Conservation (phyloP, 2,329 filamentous ascomycete genomes). For the Bipolaris victoriae region DNA sequence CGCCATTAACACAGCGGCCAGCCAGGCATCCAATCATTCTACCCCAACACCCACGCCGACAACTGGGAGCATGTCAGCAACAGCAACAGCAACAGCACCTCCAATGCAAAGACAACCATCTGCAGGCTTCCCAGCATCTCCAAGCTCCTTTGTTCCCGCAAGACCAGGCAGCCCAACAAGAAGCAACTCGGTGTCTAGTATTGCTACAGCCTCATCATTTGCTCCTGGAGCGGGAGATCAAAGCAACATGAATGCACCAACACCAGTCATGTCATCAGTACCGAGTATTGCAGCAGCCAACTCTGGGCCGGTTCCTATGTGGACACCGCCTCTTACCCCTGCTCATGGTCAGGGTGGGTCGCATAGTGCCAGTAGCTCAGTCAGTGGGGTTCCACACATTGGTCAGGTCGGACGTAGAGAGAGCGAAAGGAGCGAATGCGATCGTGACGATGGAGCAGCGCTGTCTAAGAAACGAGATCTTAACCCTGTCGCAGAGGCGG, state of each 20-base stretch:
- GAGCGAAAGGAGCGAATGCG: conserved; percentile 47
- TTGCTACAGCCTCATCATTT: conserved; percentile 68
- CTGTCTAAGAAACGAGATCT: conserved; percentile 46
- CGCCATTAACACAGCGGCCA: conserved; percentile 50
- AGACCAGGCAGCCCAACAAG: conserved; percentile 79
- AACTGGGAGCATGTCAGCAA: conserved; percentile 65
- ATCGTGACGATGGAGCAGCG: conserved; percentile 40
- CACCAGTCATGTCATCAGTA: conserved; percentile 76
- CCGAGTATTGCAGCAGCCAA: conserved; percentile 77
- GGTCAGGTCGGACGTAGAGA: conserved; percentile 30
- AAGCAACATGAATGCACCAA: conserved; percentile 71
- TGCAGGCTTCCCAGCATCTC: conserved; percentile 63
- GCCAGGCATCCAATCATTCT: conserved; percentile 62
- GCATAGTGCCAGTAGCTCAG: conserved; percentile 62
- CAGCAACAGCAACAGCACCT: conserved; percentile 55
- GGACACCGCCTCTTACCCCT: conserved; percentile 90
- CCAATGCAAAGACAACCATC: conserved; percentile 58
- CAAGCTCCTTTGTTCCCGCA: conserved; percentile 60
- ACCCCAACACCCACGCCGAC: conserved; percentile 76
- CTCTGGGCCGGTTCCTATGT: conserved; percentile 71
- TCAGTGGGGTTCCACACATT: conserved; percentile 57
- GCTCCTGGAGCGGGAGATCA: conserved; percentile 44
- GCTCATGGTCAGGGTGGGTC: conserved; percentile 50
- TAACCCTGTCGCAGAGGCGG: conserved; percentile 45
- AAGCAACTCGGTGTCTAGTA: conserved; percentile 84